Base-by-base conservation (phyloP, 164 flowering plant species). In the Amborella trichopoda region DNA sequence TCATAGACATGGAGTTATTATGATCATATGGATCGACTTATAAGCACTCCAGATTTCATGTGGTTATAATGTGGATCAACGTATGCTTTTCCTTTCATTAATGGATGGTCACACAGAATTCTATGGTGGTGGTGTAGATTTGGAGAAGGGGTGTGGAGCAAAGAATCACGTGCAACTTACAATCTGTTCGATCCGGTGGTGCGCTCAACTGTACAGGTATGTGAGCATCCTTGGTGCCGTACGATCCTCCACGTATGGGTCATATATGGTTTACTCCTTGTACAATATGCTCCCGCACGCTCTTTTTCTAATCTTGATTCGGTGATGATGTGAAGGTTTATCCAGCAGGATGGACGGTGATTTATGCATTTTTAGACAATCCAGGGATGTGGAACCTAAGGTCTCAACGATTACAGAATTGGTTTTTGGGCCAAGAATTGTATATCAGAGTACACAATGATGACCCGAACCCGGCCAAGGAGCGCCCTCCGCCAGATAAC, bases 361-460 rank as follows among this genome's bases (percentile, higher is more conserved):
- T 71, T 2, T 71, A 69, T 43, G 69, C 61, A 5, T 73, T 28
- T 47, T 65, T 76, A 2, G 79, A 73, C 58, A 78, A 78, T 45
- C 74, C 74, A 0, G 81, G 86, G 19, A 73, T 71, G 74, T 78
- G 86, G 81, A 78, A 76, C 53, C 45, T 73, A 28, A 55, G 79
- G 23, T 75, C 79, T 25, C 81, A 75, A 26, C 17, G 47, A 26
- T 48, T 66, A 45, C 44, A 61, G 22, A 53, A 68, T 34, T 73
- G 80, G 76, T 74, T 61, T 41, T 28, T 69, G 39, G 86, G 78
- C 1, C 63, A 74, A 59, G 77, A 76, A 40, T 52, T 76, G 9
- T 76, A 73, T 13, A 18, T 79, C 0, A 61, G 80, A 25, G 77
- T 78, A 28, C 28, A 46, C 20, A 61, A 76, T 44, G 8, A 51